Percentiles rank a stretch among this genome's conserved stretches.
These are phyloP conservation scores for Pleurotus salmoneostramineus DNA, from an alignment of 768 basidiomycete species.

Conservation along the genomic window DNA sequence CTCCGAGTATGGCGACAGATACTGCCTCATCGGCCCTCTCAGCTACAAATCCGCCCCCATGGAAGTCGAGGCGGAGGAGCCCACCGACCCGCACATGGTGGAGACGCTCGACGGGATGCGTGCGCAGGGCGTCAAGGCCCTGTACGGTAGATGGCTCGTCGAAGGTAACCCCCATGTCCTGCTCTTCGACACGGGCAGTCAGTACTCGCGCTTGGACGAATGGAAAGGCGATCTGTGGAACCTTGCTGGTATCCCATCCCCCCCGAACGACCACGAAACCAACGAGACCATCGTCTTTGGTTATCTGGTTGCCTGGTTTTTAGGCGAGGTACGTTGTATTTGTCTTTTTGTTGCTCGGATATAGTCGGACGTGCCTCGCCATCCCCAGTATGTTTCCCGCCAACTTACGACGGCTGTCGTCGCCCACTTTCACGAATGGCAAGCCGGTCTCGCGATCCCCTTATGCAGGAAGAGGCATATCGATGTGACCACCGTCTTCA, in stretches of 20 bases:
- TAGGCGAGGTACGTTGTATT: constrained; percentile 78
- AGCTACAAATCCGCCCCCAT: constrained; percentile 98
- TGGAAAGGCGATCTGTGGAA: constrained; percentile 99
- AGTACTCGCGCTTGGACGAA: constrained; percentile 87
- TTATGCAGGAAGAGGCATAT: constrained; percentile 95
- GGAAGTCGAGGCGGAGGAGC: constrained; percentile 96
- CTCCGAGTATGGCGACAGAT: constrained; percentile 91
- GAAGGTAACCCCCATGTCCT: constrained; percentile 95
- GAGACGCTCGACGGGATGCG: constrained; percentile 80
- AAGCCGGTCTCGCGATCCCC: constrained; percentile 93
- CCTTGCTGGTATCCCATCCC: constrained; percentile 94
- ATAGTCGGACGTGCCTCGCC: constrained; percentile 9
- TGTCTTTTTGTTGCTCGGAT: neutral
- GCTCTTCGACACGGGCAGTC: constrained; percentile 91
- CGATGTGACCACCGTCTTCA: constrained; percentile 98
- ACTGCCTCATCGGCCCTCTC: constrained; percentile 96
- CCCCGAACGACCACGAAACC: constrained; percentile 95
- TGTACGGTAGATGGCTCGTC: constrained; percentile 98
- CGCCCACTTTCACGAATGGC: constrained; percentile 99
- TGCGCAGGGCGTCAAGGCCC: constrained; percentile 84
- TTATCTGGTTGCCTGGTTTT: constrained; percentile 98
- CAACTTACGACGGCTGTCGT: constrained; percentile 85
- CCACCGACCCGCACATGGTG: constrained; percentile 75
- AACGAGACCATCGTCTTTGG: constrained; percentile 98
- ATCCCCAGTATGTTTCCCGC: constrained; percentile 66